Percentiles rank a stretch among this genome's conserved stretches.
Evolutionary conservation across 2,329 filamentous ascomycete genomes (phyloP).

Genomic region (Aspergillus vadensis): DNA sequence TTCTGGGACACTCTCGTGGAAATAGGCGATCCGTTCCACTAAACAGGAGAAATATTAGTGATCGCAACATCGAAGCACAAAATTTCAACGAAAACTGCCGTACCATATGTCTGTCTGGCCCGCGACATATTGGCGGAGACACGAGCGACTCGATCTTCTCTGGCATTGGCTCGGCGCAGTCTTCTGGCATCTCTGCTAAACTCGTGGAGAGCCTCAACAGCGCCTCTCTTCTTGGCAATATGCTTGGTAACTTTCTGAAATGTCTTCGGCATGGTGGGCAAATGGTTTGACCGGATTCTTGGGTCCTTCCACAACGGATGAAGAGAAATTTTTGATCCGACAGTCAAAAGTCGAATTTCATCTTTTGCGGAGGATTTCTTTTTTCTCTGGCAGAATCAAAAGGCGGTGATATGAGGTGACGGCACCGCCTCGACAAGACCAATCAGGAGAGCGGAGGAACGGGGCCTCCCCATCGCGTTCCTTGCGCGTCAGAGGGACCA

Average conservation of each 20-base stretch:
- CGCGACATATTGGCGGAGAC: slow-evolving; percentile 70
- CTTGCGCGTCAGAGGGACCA: slow-evolving; percentile 34
- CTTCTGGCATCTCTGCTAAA: slow-evolving; percentile 84
- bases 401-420: slow-evolving; percentile 30
- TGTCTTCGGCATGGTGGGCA: slow-evolving; percentile 67
- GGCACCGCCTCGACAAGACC: slow-evolving; percentile 17
- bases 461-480: slow-evolving; percentile 27
- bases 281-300: not conserved
- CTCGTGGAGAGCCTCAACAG: slow-evolving; percentile 76
- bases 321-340: slow-evolving; percentile 2
- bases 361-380: slow-evolving; percentile 26
- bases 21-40: slow-evolving; percentile 71
- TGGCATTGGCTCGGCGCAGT: slow-evolving; percentile 73
- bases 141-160: slow-evolving; percentile 80
- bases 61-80: not conserved
- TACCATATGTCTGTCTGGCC: slow-evolving; percentile 73
- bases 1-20: slow-evolving; percentile 63
- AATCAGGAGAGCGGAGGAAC: slow-evolving; percentile 19
- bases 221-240: slow-evolving; percentile 82
- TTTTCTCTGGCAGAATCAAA: slow-evolving; percentile 33
- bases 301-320: not conserved
- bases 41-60: not conserved
- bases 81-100: slow-evolving; percentile 25
- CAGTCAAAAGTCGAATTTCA: slow-evolving; percentile 9
- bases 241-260: slow-evolving; percentile 84